Evolutionary conservation across 2,329 filamentous ascomycete species (phyloP).

Genomic region (Beauveria scarabaeidicola): DNA sequence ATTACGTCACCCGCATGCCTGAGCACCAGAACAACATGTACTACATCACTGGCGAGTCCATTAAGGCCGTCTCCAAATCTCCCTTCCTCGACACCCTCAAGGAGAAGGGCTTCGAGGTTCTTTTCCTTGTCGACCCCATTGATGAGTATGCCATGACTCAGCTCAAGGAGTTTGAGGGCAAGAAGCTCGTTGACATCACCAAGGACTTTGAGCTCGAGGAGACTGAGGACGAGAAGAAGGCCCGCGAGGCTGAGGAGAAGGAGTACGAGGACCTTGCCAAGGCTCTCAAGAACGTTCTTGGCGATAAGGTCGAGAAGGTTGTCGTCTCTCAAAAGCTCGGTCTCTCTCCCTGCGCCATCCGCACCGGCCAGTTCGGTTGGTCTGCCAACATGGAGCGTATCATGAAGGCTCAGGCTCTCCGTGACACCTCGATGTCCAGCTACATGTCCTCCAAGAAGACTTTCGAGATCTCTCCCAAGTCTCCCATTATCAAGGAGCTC

Average conservation of each 20-base stretch:
- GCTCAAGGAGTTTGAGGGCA: conserved; percentile 99
- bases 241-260: conserved; percentile 95
- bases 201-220: conserved; percentile 99
- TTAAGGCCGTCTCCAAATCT: conserved; percentile 96
- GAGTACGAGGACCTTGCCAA: conserved; percentile 93
- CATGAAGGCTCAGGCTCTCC: conserved; percentile 99
- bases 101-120: conserved; percentile 98
- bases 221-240: conserved; percentile 97
- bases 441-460: conserved; percentile 99
- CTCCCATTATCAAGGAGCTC: conserved; percentile 94
- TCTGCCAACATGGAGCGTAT: conserved; percentile 99
- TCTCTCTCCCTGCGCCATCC: conserved; percentile 92
- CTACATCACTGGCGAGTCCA: conserved; percentile 99
- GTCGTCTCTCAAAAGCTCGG: conserved; percentile 97
- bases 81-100: conserved; percentile 98
- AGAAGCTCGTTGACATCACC: conserved; percentile 99
- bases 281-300: conserved; percentile 97
- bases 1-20: conserved; percentile 99
- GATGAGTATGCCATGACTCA: conserved; percentile 99
- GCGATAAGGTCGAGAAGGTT: conserved; percentile 99
- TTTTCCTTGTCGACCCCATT: conserved; percentile 99
- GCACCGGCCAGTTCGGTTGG: conserved; percentile 99
- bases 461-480: conserved; percentile 99
- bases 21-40: conserved; percentile 99
- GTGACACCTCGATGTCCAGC: conserved; percentile 98